These are phyloP conservation scores for Ramalina intermedia DNA, from an alignment of 495 filamentous ascomycete species.

Conservation along the genomic window DNA sequence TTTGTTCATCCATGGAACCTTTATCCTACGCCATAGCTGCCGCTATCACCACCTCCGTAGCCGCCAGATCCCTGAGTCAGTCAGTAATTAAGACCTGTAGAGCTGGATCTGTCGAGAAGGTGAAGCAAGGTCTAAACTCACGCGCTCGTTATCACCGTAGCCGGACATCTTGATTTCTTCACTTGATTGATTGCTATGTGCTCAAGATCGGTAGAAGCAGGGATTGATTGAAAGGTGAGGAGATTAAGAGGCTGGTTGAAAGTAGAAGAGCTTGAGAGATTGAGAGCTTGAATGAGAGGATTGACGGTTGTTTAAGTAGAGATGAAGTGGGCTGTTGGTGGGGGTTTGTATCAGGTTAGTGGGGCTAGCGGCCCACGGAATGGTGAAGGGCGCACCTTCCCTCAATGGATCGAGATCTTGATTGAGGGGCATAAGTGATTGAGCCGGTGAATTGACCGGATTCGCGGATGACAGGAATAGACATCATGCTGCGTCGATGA, in stretches of 20 bases:
- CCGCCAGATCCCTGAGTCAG: conserved; percentile 3
- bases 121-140: background rate
- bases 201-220: background rate
- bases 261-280: background rate
- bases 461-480: no score
- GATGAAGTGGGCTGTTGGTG: background rate
- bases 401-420: no score
- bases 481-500: no score
- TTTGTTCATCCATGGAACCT: no score
- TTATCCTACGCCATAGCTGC: conserved; percentile 2
- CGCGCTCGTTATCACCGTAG: conserved; percentile 12
- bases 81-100: no score
- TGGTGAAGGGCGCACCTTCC: no score
- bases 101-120: no score
- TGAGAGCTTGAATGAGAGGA: no score
- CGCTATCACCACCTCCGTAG: conserved; percentile 2
- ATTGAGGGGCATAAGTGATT: no score
- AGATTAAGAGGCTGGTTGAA: background rate
- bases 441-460: no score
- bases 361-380: no score
- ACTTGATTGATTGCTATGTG: background rate
- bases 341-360: background rate
- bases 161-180: conserved; percentile 14
- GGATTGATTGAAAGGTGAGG: background rate
- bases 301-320: background rate